phyloP scores from a whole-genome alignment of 2,329 filamentous ascomycete species.

The Beauveria sp. region DNA sequence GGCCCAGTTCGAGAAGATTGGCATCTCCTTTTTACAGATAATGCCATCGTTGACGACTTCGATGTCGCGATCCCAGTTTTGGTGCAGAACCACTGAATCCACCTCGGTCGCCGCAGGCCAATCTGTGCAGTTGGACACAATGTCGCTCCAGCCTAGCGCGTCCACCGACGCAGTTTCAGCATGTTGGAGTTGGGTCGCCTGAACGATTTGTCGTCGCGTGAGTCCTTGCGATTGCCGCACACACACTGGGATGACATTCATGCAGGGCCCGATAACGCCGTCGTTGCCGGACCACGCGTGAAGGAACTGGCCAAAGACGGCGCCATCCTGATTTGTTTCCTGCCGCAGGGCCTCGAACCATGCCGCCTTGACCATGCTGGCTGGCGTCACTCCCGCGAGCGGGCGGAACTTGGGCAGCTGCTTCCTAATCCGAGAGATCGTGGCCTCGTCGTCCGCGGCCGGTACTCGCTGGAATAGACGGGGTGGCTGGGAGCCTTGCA shows the following conservation, averaged over 20 bases:
- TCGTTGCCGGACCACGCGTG: constrained; percentile 1
- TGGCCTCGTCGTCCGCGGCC: neutral
- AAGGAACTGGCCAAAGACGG: constrained; percentile 1
- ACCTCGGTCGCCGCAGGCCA: neutral
- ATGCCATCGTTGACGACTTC: neutral
- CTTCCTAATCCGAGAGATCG: neutral
- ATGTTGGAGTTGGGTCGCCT: neutral
- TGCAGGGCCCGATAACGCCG: neutral
- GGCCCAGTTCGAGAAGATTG: neutral
- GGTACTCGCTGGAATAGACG: neutral
- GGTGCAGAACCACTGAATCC: constrained; percentile 4
- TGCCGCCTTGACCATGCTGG: constrained; percentile 2
- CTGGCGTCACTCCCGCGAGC: neutral
- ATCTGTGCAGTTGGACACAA: neutral
- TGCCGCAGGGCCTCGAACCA: neutral
- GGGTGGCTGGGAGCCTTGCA: neutral
- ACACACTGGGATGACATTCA: constrained; percentile 3
- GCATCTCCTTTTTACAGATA: neutral
- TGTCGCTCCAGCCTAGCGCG: constrained; percentile 1
- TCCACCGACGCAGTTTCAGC: neutral
- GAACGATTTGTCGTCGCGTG: neutral
- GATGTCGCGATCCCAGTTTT: neutral
- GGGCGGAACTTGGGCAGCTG: neutral
- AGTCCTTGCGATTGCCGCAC: neutral
- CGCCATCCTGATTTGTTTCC: neutral